phyloP scores from a whole-genome alignment of 768 basidiomycete species.

The Podaxis sp. region DNA sequence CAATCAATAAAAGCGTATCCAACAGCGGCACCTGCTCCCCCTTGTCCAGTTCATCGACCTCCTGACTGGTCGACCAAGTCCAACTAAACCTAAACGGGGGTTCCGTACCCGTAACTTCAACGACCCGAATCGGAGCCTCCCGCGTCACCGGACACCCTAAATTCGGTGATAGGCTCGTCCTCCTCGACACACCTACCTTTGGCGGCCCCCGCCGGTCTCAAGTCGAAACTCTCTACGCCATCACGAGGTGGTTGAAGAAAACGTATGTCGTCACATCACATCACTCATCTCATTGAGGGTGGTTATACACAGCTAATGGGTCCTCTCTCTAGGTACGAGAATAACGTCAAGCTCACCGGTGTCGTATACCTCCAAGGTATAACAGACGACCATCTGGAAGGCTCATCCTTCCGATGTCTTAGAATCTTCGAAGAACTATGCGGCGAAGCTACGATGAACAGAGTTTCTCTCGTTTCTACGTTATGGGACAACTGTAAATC shows the following conservation, averaged over 20 bases:
- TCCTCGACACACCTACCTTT: constrained; percentile 35
- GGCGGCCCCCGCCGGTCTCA: constrained; percentile 27
- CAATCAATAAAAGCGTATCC: neutral
- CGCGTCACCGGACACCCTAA: constrained; percentile 17
- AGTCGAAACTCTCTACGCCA: constrained; percentile 10
- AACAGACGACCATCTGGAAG: constrained; percentile 4
- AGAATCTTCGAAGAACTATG: constrained; percentile 26
- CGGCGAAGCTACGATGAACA: constrained; percentile 19
- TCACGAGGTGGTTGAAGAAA: constrained; percentile 13
- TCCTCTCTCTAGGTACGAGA: neutral
- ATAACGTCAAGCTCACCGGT: constrained; percentile 4
- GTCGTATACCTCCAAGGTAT: constrained; percentile 14
- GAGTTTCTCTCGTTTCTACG: constrained; percentile 30
- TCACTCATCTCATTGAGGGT: too few species aligned
- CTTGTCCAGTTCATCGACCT: constrained; percentile 22
- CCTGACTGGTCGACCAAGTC: constrained; percentile 13
- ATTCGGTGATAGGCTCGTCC: constrained; percentile 19
- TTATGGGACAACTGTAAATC: constrained; percentile 30
- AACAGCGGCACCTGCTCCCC: neutral
- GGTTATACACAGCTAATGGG: neutral
- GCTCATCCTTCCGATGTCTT: constrained; percentile 19
- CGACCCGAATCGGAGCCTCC: constrained; percentile 25
- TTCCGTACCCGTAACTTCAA: constrained; percentile 31
- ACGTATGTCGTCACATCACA: constrained; percentile 6
- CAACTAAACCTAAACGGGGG: constrained; percentile 10